Conservation (phyloP, 1,284 basidiomycete species). For the Lignosus rhinocerotis region DNA sequence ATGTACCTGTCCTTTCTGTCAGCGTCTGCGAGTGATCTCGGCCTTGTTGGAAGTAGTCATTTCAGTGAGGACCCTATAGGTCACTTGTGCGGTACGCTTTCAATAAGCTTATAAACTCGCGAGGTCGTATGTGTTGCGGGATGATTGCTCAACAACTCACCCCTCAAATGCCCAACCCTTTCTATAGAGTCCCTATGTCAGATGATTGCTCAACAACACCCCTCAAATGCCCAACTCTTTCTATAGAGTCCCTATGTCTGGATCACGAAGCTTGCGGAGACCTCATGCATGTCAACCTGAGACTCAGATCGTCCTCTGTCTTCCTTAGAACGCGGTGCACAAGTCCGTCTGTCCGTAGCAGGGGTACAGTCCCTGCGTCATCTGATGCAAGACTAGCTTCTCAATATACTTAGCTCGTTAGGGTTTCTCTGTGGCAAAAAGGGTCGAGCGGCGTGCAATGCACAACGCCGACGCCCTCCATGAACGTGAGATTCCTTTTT, state of each 20-base stretch:
- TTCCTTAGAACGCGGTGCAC: not conserved
- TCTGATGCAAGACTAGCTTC: not conserved
- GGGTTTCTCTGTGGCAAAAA: not conserved
- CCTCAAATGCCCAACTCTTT: no score
- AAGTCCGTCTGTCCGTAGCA: not conserved
- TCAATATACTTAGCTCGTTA: not conserved
- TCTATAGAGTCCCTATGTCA: no score
- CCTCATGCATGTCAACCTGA: not conserved
- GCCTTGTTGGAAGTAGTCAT: no score
- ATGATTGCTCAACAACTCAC: not conserved
- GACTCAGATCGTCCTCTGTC: not conserved
- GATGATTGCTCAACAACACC: not conserved
- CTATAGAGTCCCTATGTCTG: no score
- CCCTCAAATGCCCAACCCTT: no score
- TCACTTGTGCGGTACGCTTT: not conserved
- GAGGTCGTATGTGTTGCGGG: not conserved
- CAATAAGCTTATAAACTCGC: not conserved
- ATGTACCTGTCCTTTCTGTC: no score
- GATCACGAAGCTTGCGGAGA: not conserved
- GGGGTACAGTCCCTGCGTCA: not conserved
- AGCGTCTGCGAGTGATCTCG: no score
- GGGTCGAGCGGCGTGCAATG: not conserved
- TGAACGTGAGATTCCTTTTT: constrained; percentile 5
- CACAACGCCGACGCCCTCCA: not conserved
- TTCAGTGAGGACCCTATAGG: not conserved